A percentile compares a stretch with the other conserved stretches of the same genome.
Evolutionary conservation across 2,329 filamentous ascomycete genomes (phyloP).

Genomic region (Fusarium pseudograminearum): DNA sequence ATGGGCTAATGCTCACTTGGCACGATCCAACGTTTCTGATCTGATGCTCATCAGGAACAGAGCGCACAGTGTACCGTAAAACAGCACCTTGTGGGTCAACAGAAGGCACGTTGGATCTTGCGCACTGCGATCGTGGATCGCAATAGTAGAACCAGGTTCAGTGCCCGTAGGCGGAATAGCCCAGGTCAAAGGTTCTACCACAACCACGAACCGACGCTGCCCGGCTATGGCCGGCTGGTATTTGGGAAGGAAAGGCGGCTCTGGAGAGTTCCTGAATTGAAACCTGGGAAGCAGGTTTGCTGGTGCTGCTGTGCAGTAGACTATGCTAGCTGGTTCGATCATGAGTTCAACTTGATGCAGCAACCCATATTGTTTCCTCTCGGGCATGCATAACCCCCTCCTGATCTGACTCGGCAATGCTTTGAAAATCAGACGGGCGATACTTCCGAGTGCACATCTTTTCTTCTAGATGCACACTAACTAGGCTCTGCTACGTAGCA

Average conservation of each 20-base stretch:
- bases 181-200: conserved; percentile 19
- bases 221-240: conserved; percentile 30
- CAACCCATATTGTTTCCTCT: conserved; percentile 10
- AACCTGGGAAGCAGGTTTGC: neutral
- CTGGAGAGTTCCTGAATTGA: conserved; percentile 2
- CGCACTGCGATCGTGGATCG: conserved; percentile 46
- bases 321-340: conserved; percentile 10
- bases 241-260: neutral
- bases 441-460: conserved; percentile 21
- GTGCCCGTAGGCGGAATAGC: conserved; percentile 33
- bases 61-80: conserved; percentile 22
- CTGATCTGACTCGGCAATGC: conserved; percentile 37
- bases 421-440: conserved; percentile 28
- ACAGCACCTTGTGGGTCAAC: conserved; percentile 25
- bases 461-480: conserved; percentile 31
- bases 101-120: conserved; percentile 38
- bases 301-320: neutral
- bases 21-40: conserved; percentile 38
- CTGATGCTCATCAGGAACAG: conserved; percentile 29
- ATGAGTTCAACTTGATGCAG: conserved; percentile 15
- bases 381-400: conserved; percentile 14
- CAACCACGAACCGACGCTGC: conserved; percentile 35
- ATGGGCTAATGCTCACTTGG: conserved; percentile 19
- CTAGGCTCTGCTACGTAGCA: conserved; percentile 1
- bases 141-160: conserved; percentile 43